These are phyloP conservation scores for Arctium lappa DNA, from an alignment of 129 eudicot species.

Conservation along the genomic window DNA sequence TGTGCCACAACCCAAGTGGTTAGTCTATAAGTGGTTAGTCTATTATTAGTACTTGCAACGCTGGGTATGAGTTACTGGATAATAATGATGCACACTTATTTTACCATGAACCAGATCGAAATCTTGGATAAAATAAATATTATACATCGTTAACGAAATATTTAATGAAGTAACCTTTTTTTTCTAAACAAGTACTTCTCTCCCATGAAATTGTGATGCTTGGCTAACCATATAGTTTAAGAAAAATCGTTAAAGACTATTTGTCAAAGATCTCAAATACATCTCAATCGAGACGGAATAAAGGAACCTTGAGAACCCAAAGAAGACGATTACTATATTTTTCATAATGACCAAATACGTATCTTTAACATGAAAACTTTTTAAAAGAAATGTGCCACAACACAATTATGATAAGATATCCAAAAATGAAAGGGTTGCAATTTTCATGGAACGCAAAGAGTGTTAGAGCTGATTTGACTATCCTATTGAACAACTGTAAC, in stretches of 20 bases:
- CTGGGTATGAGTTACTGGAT: too few relatives aligned
- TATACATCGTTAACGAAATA: not conserved
- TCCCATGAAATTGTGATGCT: not conserved
- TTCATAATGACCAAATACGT: not conserved
- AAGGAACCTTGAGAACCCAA: not conserved
- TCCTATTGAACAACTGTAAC: too few relatives aligned
- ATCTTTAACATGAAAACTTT: not conserved
- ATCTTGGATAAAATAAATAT: not conserved
- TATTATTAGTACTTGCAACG: too few relatives aligned
- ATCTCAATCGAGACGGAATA: not conserved
- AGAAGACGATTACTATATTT: not conserved
- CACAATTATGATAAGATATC: not conserved
- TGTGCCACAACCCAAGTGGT: too few relatives aligned
- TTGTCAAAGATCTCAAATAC: not conserved
- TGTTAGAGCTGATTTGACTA: not conserved
- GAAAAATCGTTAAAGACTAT: not conserved
- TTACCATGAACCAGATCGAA: too few relatives aligned
- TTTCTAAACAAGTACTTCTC: not conserved
- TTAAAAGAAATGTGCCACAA: not conserved
- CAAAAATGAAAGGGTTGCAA: not conserved
- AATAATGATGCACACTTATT: not conserved
- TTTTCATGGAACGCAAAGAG: not conserved
- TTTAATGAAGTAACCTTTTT: not conserved
- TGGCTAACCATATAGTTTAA: not conserved
- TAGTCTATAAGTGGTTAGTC: too few relatives aligned